phyloP scores from a whole-genome alignment of 192 early-diverging fungal genomes.

The Jimgerdemannia lactiflua region DNA sequence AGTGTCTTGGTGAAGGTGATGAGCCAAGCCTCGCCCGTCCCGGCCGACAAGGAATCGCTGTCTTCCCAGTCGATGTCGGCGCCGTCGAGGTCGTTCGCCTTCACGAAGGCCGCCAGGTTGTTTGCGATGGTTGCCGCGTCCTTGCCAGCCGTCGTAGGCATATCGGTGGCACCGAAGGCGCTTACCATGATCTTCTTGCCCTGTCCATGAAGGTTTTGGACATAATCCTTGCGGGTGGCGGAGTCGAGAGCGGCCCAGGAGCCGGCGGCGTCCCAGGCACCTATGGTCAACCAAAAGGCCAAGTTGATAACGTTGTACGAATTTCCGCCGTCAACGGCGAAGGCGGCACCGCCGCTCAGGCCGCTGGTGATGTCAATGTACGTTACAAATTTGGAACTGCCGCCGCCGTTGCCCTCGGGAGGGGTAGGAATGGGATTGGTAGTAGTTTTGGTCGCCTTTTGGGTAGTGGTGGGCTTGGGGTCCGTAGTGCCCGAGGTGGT shows the following conservation, averaged over 20 bases:
- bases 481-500: neutral
- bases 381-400: conserved; percentile 26
- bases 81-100: conserved; percentile 30
- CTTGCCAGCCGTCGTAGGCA: conserved; percentile 19
- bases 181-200: conserved; percentile 28
- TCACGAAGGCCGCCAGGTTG: conserved; percentile 34
- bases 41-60: conserved; percentile 28
- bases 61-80: conserved; percentile 43
- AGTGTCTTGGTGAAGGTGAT: conserved; percentile 26
- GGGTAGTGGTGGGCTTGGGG: neutral
- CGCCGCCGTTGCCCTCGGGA: no score
- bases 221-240: conserved; percentile 17
- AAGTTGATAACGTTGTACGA: conserved; percentile 37
- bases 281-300: conserved; percentile 26
- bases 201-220: conserved; percentile 22
- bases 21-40: conserved; percentile 38
- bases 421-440: neutral
- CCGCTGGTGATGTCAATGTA: conserved; percentile 31
- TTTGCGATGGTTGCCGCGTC: conserved; percentile 22
- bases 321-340: conserved; percentile 27
- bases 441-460: neutral
- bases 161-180: conserved; percentile 32
- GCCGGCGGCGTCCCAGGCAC: conserved; percentile 16
- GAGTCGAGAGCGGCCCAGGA: conserved; percentile 20
- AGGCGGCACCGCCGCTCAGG: conserved; percentile 7